These are phyloP conservation scores for Naganishia randhawae DNA, from an alignment of 768 basidiomycete genomes.

Conservation along the genomic window DNA sequence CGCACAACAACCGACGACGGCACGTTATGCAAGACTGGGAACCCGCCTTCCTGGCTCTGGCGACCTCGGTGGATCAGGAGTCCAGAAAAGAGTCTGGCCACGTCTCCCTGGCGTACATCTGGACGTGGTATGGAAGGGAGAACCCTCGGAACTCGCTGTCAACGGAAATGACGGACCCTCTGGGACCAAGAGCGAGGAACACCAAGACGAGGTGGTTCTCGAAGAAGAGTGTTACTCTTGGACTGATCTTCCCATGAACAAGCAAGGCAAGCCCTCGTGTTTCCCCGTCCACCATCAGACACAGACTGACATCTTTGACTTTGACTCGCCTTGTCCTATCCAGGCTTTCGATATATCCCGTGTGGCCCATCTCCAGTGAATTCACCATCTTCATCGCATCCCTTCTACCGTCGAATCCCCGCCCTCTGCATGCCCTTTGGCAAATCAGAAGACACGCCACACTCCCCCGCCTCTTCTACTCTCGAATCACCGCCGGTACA, in stretches of 20 bases:
- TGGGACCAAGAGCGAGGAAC: not conserved
- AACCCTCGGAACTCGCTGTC: not conserved
- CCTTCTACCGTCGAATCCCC: slow-evolving; percentile 47
- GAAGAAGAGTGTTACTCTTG: slow-evolving; percentile 46
- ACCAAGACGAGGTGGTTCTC: slow-evolving; percentile 21
- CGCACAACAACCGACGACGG: not conserved
- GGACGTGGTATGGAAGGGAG: not conserved
- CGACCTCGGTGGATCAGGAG: not conserved
- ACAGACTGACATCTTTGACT: not conserved
- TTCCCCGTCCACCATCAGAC: not conserved
- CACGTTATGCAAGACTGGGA: slow-evolving; percentile 9
- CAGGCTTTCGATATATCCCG: slow-evolving; percentile 45
- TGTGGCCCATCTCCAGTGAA: slow-evolving; percentile 41
- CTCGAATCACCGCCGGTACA: slow-evolving; percentile 33
- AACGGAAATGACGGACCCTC: slow-evolving; percentile 21
- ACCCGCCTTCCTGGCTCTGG: slow-evolving; percentile 16
- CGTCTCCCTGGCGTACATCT: not conserved
- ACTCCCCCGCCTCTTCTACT: not conserved
- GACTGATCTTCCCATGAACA: slow-evolving; percentile 46
- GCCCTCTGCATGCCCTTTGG: slow-evolving; percentile 6
- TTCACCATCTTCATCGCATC: slow-evolving; percentile 36
- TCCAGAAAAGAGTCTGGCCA: not conserved
- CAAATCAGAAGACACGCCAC: not conserved
- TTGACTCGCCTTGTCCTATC: not conserved
- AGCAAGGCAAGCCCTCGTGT: slow-evolving; percentile 32